Conservation (phyloP, 257 asterid species). For the Solanum rostratum region DNA sequence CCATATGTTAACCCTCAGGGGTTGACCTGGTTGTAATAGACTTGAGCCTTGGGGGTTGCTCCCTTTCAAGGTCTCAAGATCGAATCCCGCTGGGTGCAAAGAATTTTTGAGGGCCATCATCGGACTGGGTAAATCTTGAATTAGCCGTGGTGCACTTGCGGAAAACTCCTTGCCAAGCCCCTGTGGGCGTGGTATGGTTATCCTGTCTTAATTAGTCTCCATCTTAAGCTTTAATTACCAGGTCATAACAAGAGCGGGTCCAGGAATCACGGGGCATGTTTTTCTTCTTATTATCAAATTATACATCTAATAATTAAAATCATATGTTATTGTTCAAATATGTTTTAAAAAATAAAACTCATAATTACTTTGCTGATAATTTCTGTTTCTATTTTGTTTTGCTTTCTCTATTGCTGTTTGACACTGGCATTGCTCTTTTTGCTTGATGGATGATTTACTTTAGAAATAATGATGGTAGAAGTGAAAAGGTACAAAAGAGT, state of each 20-base stretch:
- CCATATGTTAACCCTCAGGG: too few species aligned
- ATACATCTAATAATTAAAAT: not conserved
- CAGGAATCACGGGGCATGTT: not conserved
- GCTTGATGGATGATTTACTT: not conserved
- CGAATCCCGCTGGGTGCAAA: too few species aligned
- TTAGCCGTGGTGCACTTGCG: too few species aligned
- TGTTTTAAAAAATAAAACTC: not conserved
- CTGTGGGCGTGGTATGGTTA: constrained; percentile 76
- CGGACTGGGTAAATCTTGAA: too few species aligned
- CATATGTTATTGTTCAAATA: not conserved
- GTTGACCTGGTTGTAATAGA: too few species aligned
- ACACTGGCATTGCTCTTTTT: not conserved
- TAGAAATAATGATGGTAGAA: not conserved
- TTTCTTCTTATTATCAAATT: not conserved
- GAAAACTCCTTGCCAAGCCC: too few species aligned
- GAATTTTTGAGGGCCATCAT: too few species aligned
- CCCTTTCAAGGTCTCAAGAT: too few species aligned
- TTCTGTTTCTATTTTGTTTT: not conserved
- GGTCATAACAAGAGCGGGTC: not conserved
- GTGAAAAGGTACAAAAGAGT: not conserved
- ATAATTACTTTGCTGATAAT: not conserved
- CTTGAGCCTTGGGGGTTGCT: too few species aligned
- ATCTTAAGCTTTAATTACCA: not conserved
- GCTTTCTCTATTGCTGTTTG: not conserved
- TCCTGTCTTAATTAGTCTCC: not conserved